Conservation (phyloP, 176 grass and related monocot species). For the Oryza glaberrima region DNA sequence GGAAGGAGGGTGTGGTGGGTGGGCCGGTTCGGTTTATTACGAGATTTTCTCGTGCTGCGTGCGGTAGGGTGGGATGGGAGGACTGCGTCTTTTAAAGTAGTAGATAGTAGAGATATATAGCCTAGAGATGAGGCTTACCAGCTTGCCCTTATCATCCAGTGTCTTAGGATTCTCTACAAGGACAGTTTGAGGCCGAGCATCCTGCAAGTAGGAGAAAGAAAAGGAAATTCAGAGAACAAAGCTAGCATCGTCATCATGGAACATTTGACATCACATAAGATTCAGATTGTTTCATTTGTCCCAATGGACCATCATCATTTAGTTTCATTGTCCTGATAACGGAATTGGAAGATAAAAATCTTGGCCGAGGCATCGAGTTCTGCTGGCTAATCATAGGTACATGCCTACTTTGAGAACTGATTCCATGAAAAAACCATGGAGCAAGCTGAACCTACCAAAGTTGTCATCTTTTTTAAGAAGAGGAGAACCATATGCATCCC, state of each 20-base stretch:
- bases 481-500: background rate
- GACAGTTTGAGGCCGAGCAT: conserved; percentile 57
- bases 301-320: background rate
- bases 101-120: background rate
- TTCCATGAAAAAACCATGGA: conserved; percentile 46
- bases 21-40: too few relatives aligned
- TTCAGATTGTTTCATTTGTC: conserved; percentile 18
- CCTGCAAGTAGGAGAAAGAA: conserved; percentile 40
- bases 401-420: conserved; percentile 34
- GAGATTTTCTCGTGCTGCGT: too few relatives aligned
- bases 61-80: too few relatives aligned
- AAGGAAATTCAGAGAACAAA: conserved; percentile 42
- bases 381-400: conserved; percentile 40
- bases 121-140: conserved; percentile 43
- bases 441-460: conserved; percentile 51
- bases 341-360: conserved; percentile 24
- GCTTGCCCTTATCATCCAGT: conserved; percentile 60
- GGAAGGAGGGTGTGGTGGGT: too few relatives aligned
- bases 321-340: background rate
- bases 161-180: conserved; percentile 67
- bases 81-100: too few relatives aligned
- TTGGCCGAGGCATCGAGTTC: background rate
- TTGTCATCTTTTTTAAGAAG: conserved; percentile 34
- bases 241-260: background rate
- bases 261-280: conserved; percentile 47